Evolutionary conservation across 1,284 basidiomycete species (phyloP), one percentile per base, ranked within the genome.

Genomic region (Ceratobasidium sp.): DNA sequence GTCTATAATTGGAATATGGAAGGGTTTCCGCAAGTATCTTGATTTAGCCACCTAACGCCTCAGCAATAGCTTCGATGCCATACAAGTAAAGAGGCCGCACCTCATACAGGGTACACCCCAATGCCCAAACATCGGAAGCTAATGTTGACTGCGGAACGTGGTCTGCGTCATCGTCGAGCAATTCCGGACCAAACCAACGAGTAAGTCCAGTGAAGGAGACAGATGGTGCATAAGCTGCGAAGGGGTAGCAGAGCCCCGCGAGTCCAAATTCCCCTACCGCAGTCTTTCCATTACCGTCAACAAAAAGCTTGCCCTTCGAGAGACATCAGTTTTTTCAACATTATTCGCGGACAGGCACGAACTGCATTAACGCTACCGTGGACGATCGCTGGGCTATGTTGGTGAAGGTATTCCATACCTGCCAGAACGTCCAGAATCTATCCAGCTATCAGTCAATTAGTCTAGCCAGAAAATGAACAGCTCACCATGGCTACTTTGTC

Each of bases 331-430:
- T 31, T 13, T n/a, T 16, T 58, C 8, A 29, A 9, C 24, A 14
- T 11, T 34, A 3, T 29, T 29, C 31, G 31, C 13, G 16, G 14
- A 41, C n/a, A 14, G 29, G 9, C 31, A 58, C 66, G 13, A 39
- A 58, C 66, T 19, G 39, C 37, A 27, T 56, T 54, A 24, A 58
- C 6, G 39, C 7, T 27, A 1, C 53, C 66, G 53, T 69, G 66
- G 8, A 69, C 39, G 14, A 69, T 22, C n/a, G 53, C 53, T 22
- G 66, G 66, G 24, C 27, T 54, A 11, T 31, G 51, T 14, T 13
- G 16, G 13, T 69, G 66, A 27, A 69, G 41, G 24, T 69, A 69
- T 16, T 43, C 13, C 39, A 69, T 11, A 19, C 66, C 66, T 2
- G 27, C 24, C 29, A 58, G 31, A 16, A 58, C 56, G 39, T 58